A percentile compares a stretch with the other conserved stretches of the same genome.
These are phyloP conservation scores for Pontederia paniculata DNA, from an alignment of 176 grass and related monocot species.

Conservation along the genomic window DNA sequence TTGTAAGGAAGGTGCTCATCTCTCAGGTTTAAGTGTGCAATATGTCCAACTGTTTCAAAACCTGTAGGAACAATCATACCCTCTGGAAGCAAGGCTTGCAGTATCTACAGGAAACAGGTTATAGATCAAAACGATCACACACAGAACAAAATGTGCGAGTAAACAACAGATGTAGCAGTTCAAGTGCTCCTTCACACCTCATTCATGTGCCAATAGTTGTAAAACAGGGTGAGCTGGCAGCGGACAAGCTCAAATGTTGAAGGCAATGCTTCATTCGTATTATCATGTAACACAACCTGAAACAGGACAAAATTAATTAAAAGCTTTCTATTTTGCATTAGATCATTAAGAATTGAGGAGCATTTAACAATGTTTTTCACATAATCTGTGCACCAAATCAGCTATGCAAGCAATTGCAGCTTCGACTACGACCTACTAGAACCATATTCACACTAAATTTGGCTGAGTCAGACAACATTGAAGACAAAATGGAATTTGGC, in stretches of 20 bases:
- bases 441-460: no score
- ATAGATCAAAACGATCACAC: not conserved
- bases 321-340: not conserved
- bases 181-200: conserved; percentile 30
- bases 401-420: no score
- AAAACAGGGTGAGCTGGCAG: conserved; percentile 71
- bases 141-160: not conserved
- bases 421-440: no score
- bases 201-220: conserved; percentile 76
- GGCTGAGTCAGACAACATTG: no score
- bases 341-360: no score
- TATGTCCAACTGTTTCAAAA: conserved; percentile 80
- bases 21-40: conserved; percentile 82
- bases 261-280: conserved; percentile 23
- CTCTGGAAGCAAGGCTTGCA: conserved; percentile 72
- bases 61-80: conserved; percentile 62
- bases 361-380: no score
- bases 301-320: not conserved
- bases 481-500: no score
- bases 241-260: conserved; percentile 61
- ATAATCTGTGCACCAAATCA: no score
- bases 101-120: conserved; percentile 45
- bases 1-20: conserved; percentile 77
- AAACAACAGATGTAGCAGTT: conserved; percentile 5
- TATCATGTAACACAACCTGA: conserved; percentile 49